A percentile compares a stretch with the other conserved stretches of the same genome.
phyloP scores from a whole-genome alignment of 2,329 filamentous ascomycete species.

The Penicillium aurantiogriseum region DNA sequence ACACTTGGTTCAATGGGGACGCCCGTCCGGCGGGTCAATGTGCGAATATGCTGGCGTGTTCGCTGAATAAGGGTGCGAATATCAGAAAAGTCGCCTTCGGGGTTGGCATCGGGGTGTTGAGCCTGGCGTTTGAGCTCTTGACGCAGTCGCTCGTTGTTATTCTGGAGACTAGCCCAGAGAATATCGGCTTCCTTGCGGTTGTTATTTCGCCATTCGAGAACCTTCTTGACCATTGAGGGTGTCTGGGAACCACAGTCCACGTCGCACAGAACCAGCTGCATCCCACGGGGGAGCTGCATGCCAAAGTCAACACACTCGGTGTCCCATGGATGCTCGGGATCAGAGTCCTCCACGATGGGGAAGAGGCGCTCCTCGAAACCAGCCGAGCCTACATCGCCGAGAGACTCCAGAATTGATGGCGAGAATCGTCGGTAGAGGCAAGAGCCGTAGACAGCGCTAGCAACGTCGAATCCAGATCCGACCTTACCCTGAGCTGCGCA shows the following conservation, averaged over 20 bases:
- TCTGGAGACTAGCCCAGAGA: conserved; percentile 75
- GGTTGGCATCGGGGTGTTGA: conserved; percentile 45
- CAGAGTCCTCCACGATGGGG: conserved; percentile 62
- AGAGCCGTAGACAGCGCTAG: conserved; percentile 86
- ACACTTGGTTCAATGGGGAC: conserved; percentile 87
- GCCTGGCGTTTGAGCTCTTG: conserved; percentile 57
- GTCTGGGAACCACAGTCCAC: conserved; percentile 93
- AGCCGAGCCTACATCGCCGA: conserved; percentile 65
- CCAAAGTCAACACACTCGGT: conserved; percentile 68
- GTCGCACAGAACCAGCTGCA: conserved; percentile 88
- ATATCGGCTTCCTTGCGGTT: conserved; percentile 62
- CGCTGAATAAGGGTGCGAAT: conserved; percentile 52
- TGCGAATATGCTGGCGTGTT: conserved; percentile 63
- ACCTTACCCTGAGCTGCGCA: conserved; percentile 97
- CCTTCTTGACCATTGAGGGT: conserved; percentile 91
- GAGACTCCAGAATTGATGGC: conserved; percentile 64
- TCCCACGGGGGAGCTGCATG: conserved; percentile 68
- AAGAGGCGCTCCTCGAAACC: conserved; percentile 68
- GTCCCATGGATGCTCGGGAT: conserved; percentile 65
- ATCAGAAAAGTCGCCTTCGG: conserved; percentile 49
- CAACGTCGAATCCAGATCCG: conserved; percentile 93
- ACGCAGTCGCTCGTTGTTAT: conserved; percentile 69
- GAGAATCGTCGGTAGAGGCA: conserved; percentile 93
- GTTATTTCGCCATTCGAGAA: conserved; percentile 74
- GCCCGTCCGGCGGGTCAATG: conserved; percentile 70